phyloP scores from a whole-genome alignment of 169 alveolate species.

The Plasmodium relictum region DNA sequence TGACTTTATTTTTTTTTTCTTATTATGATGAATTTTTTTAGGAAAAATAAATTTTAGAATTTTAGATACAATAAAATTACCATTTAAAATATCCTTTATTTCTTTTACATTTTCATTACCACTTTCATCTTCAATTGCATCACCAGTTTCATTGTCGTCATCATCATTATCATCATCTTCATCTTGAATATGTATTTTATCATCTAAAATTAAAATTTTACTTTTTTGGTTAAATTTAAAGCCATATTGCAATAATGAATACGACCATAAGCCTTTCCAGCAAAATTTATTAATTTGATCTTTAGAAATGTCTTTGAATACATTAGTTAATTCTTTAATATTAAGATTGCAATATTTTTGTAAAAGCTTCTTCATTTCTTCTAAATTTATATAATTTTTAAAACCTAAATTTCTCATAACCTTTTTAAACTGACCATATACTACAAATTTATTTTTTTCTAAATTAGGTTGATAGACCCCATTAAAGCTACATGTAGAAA shows the following conservation, averaged over 20 bases:
- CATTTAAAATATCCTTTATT: too few species aligned
- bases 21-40: too few species aligned
- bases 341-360: not conserved
- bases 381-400: not conserved
- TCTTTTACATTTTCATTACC: too few species aligned
- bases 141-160: too few species aligned
- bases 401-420: not conserved
- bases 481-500: not conserved
- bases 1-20: too few species aligned
- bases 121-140: too few species aligned
- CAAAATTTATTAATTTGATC: constrained; percentile 4
- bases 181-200: not conserved
- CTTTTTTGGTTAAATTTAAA: not conserved
- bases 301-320: not conserved
- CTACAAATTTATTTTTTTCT: not conserved
- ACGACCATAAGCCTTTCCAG: constrained; percentile 1
- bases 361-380: not conserved
- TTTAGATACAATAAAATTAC: too few species aligned
- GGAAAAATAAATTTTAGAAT: too few species aligned
- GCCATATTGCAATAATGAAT: not conserved
- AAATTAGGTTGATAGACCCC: constrained; percentile 2
- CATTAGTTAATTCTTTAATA: not conserved
- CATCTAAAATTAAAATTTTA: not conserved
- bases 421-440: not conserved
- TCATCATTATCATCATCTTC: not conserved